Conservation (phyloP, 306 rosid species). For the Fragaria iinumae region DNA sequence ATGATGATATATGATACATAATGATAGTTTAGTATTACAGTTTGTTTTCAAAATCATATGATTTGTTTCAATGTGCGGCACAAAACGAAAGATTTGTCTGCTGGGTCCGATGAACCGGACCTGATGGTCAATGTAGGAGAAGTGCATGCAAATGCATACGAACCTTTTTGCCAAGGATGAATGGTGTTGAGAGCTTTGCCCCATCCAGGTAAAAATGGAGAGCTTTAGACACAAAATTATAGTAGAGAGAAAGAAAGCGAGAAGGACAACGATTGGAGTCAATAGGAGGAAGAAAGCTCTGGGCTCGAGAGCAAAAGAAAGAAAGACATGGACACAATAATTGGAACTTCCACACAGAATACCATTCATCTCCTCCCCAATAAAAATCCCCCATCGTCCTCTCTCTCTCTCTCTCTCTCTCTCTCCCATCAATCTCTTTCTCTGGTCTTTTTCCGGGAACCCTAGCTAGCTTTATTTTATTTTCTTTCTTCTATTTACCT, state of each 20-base stretch:
- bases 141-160: background rate
- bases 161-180: background rate
- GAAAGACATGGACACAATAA: constrained; percentile 27
- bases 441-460: background rate
- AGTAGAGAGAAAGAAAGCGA: background rate
- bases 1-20: background rate
- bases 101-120: background rate
- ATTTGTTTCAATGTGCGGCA: background rate
- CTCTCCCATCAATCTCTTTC: background rate
- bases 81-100: background rate
- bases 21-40: background rate
- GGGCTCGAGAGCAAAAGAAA: constrained; percentile 59
- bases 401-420: background rate
- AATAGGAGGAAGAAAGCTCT: constrained; percentile 35
- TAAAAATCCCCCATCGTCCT: background rate
- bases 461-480: background rate
- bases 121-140: background rate
- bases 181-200: background rate
- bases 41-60: background rate
- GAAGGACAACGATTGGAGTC: constrained; percentile 19
- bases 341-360: constrained; percentile 33
- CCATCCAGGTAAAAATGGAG: constrained; percentile 15
- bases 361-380: constrained; percentile 22
- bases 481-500: background rate
- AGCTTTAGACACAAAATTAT: constrained; percentile 12